Percentiles rank a stretch among this genome's conserved stretches.
These are phyloP conservation scores for Oxyria digyna DNA, from an alignment of 148 eudicot genomes.

Conservation along the genomic window DNA sequence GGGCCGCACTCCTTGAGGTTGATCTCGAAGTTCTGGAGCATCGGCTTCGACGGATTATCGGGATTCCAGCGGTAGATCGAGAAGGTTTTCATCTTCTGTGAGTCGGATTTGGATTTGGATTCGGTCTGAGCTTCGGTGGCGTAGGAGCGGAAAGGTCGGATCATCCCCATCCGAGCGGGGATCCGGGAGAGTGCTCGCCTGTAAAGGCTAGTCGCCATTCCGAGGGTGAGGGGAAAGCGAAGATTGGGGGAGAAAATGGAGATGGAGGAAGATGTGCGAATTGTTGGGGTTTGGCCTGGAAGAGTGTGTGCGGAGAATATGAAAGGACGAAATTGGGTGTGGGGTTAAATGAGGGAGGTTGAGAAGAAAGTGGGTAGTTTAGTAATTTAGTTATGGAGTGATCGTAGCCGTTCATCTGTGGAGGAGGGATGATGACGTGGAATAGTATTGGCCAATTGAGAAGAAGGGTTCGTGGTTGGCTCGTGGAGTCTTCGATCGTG, in stretches of 20 bases:
- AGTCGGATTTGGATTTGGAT: slow-evolving; percentile 6
- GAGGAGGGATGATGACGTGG: background rate
- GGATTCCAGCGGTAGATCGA: slow-evolving; percentile 97
- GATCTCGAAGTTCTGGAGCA: slow-evolving; percentile 54
- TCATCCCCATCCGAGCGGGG: slow-evolving; percentile 1
- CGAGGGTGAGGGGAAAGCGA: background rate
- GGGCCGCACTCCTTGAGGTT: slow-evolving; percentile 91
- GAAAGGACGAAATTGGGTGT: background rate
- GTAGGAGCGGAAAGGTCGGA: slow-evolving; percentile 3
- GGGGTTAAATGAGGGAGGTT: background rate
- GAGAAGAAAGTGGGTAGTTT: background rate
- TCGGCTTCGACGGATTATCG: slow-evolving; percentile 50
- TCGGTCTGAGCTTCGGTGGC: slow-evolving; percentile 6
- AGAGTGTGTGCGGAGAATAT: background rate
- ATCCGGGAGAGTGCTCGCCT: slow-evolving; percentile 9
- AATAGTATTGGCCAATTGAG: background rate
- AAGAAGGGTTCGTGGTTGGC: slow-evolving; percentile 5
- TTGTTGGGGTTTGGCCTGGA: background rate
- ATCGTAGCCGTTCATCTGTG: slow-evolving; percentile 3
- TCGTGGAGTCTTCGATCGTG: background rate
- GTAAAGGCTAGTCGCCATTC: slow-evolving; percentile 8
- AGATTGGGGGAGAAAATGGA: slow-evolving; percentile 16
- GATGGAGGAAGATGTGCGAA: background rate
- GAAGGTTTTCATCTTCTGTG: slow-evolving; percentile 1
- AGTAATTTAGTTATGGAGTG: background rate